Percentiles rank a stretch among this genome's conserved stretches.
phyloP scores from a whole-genome alignment of 345 rosid genomes.

The Cochlearia excelsa region DNA sequence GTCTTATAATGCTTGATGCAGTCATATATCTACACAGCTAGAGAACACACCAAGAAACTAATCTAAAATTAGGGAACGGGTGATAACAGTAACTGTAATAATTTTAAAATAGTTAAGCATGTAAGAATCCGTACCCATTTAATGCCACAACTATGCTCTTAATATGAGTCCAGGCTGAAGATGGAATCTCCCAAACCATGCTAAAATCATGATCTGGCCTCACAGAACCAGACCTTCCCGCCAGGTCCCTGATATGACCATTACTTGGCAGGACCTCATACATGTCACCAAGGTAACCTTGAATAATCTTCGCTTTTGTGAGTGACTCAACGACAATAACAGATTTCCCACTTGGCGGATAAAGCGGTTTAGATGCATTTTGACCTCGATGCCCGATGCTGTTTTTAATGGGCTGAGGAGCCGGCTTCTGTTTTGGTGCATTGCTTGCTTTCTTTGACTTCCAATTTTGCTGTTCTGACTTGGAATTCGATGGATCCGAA shows the following conservation, averaged over 20 bases:
- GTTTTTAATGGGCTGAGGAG: constrained; percentile 39
- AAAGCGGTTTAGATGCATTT: constrained; percentile 51
- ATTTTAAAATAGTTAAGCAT: constrained; percentile 3
- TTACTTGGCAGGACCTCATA: constrained; percentile 91
- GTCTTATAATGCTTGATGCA: constrained; percentile 21
- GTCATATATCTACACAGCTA: constrained; percentile 23
- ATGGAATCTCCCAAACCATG: constrained; percentile 99
- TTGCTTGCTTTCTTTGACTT: constrained; percentile 37
- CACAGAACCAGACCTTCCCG: constrained; percentile 95
- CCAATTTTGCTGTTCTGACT: constrained; percentile 41
- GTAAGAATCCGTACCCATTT: constrained; percentile 52
- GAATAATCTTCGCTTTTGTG: constrained; percentile 91
- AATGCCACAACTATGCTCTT: constrained; percentile 90
- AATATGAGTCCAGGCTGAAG: constrained; percentile 95
- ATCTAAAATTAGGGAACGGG: constrained; percentile 2
- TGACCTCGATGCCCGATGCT: constrained; percentile 39
- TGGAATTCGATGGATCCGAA: constrained; percentile 42
- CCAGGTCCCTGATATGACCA: constrained; percentile 96
- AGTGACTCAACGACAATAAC: constrained; percentile 91
- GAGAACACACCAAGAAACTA: constrained; percentile 12
- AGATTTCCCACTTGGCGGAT: constrained; percentile 82
- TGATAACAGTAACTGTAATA: not conserved
- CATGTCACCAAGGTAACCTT: constrained; percentile 86
- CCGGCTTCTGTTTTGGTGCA: constrained; percentile 37
- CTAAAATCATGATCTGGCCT: constrained; percentile 96